Evolutionary conservation across 208 protist genomes (phyloP), one percentile per base, ranked within the genome.

Genomic region (Borovskyia barvae): DNA sequence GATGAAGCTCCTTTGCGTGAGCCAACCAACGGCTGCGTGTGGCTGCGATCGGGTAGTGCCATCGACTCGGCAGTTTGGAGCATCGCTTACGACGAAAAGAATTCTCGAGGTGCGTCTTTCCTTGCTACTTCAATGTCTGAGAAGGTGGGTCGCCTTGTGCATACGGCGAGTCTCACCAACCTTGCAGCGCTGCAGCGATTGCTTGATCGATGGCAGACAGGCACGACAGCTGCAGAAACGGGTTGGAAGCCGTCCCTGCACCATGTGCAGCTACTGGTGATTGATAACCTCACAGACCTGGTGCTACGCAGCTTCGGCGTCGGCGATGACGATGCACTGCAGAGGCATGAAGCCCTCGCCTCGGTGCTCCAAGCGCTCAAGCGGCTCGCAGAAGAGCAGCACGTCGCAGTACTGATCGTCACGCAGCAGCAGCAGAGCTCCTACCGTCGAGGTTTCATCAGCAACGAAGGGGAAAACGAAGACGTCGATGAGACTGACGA

Each of bases 261-360:
- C 1, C 32, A 20, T 1, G 47, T 72, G 11, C 36, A 58, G 19
- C 60, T 93, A 33, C 26, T 93, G 3, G 81, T 93, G 43, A 15
- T 93, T 3, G 87, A 93, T 51, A 63, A 57, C 48, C 50, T 90
- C 54, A 77, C 62, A 14, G 42, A 62, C 6, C 46, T 93, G 19
- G 66, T 82, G 19, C 72, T 64, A 4, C 66, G 69, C 36, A 76
- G 61, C 42, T 87, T 80, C 65, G 36, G 54, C 20, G 71, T 41
- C 11, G 17, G 19, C 20, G 77, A 80, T 26, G 30, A 51, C 12
- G 75, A 89, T 45, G 45, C 64, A 12, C 19, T 79, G 22, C 56
- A 69, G n/a, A 79, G 80, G 0, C 82, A 85, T 20, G 64, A 76
- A 2, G 54, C 67, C n/a, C 28, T 88, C 17, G 70, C 72, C 1